phyloP scores from a whole-genome alignment of 495 filamentous ascomycete genomes.

The Parathielavia hyrcaniae region DNA sequence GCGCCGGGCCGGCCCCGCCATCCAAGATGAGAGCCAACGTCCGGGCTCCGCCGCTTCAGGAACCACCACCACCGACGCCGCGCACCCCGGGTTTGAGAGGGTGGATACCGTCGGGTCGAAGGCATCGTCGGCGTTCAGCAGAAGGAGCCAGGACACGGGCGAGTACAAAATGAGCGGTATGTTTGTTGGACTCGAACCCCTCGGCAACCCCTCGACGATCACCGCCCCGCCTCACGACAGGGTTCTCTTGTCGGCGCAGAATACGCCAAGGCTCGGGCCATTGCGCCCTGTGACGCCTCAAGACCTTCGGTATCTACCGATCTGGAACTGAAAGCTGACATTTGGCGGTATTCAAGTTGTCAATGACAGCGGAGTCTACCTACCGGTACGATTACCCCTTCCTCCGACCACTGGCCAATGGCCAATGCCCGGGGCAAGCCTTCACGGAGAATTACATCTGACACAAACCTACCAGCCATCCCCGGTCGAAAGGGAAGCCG shows the following conservation, averaged over 20 bases:
- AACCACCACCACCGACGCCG: conserved; percentile 14
- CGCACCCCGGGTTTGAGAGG: conserved; percentile 47
- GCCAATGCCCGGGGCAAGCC: not conserved
- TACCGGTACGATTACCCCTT: conserved; percentile 59
- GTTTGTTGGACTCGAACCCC: conserved; percentile 20
- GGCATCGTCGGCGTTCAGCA: conserved; percentile 54
- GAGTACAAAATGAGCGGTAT: conserved; percentile 82
- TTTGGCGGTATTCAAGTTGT: conserved; percentile 56
- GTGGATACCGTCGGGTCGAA: conserved; percentile 52
- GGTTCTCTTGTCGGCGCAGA: too few relatives aligned
- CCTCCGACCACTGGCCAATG: not conserved
- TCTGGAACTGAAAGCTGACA: not conserved
- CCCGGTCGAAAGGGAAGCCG: conserved; percentile 74
- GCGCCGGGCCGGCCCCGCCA: conserved; percentile 48
- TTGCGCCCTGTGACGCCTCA: too few relatives aligned
- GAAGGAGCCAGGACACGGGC: conserved; percentile 50
- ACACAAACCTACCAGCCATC: conserved; percentile 58
- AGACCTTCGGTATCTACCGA: not conserved
- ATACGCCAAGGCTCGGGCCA: too few relatives aligned
- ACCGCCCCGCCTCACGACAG: too few relatives aligned
- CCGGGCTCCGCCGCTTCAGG: conserved; percentile 34
- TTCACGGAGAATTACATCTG: not conserved
- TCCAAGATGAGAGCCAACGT: conserved; percentile 50
- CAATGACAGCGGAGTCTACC: conserved; percentile 92
- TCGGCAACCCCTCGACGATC: not conserved